Conservation (phyloP, 2,329 filamentous ascomycete species). For the Phaeosphaeriaceae sp. region DNA sequence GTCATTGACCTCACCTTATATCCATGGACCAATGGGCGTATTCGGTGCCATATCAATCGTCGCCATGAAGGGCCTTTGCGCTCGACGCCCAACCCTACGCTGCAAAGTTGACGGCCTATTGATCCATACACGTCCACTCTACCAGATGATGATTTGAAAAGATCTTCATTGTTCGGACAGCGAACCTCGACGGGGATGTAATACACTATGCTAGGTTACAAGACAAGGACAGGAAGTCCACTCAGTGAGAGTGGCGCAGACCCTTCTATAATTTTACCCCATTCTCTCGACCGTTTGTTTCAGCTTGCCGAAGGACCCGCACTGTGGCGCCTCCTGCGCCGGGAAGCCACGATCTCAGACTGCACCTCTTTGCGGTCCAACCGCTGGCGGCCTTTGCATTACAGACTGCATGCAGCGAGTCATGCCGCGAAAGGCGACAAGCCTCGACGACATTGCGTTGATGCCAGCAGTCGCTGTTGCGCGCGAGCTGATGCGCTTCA, state of each 20-base stretch:
- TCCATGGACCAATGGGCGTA: not conserved
- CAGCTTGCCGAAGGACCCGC: constrained; percentile 1
- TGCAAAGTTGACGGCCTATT: not conserved
- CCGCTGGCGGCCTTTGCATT: not conserved
- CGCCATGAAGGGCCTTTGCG: not conserved
- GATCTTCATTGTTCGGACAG: not conserved
- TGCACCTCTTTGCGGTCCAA: constrained; percentile 1
- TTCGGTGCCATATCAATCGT: not conserved
- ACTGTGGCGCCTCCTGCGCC: constrained; percentile 1
- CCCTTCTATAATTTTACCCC: not conserved
- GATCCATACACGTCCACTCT: not conserved
- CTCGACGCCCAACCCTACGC: not conserved
- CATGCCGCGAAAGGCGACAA: not conserved
- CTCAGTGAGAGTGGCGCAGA: not conserved
- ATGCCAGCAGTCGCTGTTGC: not conserved
- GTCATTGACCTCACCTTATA: not conserved
- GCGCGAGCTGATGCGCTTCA: not conserved
- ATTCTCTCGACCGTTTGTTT: not conserved
- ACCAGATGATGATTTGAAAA: not conserved
- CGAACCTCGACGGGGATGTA: not conserved
- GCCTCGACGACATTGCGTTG: not conserved
- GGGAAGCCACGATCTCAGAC: constrained; percentile 7
- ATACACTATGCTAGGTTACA: not conserved
- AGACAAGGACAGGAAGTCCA: not conserved
- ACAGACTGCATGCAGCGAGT: not conserved